Conservation (phyloP, 2,329 filamentous ascomycete genomes). For the Didymella glomerata region DNA sequence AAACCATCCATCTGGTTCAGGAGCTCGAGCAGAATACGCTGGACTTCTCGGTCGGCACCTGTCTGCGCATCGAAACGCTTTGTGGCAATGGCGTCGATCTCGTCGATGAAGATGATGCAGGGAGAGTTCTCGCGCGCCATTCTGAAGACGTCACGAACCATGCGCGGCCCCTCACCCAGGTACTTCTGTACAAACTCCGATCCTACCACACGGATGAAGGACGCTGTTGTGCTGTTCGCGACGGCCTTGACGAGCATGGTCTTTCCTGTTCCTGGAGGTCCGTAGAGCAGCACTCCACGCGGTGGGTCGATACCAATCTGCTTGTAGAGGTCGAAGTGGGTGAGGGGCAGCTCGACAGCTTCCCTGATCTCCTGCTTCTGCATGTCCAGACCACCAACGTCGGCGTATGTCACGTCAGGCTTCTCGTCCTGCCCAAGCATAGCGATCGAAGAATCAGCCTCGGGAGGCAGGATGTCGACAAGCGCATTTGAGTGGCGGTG, state of each 20-base stretch:
- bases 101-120: constrained; percentile 99
- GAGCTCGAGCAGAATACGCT: constrained; percentile 95
- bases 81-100: constrained; percentile 98
- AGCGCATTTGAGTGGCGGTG: constrained; percentile 98
- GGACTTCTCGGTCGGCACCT: constrained; percentile 95
- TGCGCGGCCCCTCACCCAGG: constrained; percentile 93
- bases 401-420: constrained; percentile 96
- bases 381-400: constrained; percentile 98
- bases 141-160: constrained; percentile 98
- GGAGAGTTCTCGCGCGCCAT: constrained; percentile 99
- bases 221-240: constrained; percentile 96
- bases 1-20: constrained; percentile 99
- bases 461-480: constrained; percentile 97
- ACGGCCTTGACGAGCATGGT: constrained; percentile 99
- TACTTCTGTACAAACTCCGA: constrained; percentile 99
- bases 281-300: constrained; percentile 93
- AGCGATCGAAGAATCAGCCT: constrained; percentile 97
- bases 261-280: constrained; percentile 94
- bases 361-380: constrained; percentile 99
- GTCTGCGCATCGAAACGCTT: constrained; percentile 99
- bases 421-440: constrained; percentile 98
- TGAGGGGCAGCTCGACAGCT: constrained; percentile 94
- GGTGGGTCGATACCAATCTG: constrained; percentile 99
- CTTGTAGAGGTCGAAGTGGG: constrained; percentile 98
- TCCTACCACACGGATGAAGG: constrained; percentile 96